Conservation (phyloP, 208 protist species). For the Leishmania braziliensis region DNA sequence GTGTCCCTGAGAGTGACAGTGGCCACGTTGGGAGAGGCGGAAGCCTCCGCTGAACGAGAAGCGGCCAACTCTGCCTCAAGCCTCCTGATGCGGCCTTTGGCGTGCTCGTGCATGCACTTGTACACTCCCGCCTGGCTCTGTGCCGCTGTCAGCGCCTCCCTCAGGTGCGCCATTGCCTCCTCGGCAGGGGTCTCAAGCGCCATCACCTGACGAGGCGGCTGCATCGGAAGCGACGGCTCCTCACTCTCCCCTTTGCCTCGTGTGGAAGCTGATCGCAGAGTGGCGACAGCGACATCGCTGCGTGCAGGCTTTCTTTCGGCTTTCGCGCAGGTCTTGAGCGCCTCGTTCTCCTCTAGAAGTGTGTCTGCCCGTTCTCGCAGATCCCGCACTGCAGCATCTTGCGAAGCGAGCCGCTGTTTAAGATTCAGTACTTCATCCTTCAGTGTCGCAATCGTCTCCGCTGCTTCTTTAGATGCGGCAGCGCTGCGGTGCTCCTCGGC, state of each 20-base stretch:
- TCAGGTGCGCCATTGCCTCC: slow-evolving; percentile 10
- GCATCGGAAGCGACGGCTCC: background rate
- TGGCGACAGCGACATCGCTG: background rate
- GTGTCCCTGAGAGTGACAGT: background rate
- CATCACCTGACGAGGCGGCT: slow-evolving; percentile 11
- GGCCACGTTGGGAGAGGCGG: background rate
- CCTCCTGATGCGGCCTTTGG: slow-evolving; percentile 13
- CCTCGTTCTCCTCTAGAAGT: background rate
- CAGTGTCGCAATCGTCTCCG: background rate
- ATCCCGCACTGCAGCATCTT: background rate
- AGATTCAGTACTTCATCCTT: background rate
- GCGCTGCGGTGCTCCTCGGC: background rate
- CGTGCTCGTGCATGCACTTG: slow-evolving; percentile 21
- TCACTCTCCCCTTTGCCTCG: background rate
- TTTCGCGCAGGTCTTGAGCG: background rate
- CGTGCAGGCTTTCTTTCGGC: background rate
- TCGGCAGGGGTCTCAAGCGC: slow-evolving; percentile 4
- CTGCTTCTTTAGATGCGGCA: background rate
- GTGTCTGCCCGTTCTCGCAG: background rate
- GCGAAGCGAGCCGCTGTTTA: background rate
- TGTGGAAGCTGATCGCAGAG: background rate
- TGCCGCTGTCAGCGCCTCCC: slow-evolving; percentile 17
- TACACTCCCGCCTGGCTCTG: slow-evolving; percentile 5
- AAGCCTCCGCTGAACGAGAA: background rate
- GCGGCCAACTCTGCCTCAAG: slow-evolving; percentile 22